A percentile compares a stretch with the other conserved stretches of the same genome.
These are phyloP conservation scores for Barnettozyma salicaria DNA, from an alignment of 805 yeast species.

Conservation along the genomic window DNA sequence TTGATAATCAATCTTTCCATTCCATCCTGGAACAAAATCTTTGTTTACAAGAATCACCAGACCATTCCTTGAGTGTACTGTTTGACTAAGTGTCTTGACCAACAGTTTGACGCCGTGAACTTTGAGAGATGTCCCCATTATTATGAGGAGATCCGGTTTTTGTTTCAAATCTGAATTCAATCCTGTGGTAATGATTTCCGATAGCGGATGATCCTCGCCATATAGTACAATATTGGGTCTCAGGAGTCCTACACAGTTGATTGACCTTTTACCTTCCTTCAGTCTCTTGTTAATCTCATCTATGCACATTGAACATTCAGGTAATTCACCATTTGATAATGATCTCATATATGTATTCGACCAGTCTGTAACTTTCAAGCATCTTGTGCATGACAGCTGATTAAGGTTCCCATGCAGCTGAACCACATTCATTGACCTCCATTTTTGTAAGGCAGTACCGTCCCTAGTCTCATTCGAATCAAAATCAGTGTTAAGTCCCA, in stretches of 20 bases:
- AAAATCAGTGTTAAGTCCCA: slow-evolving; percentile 58
- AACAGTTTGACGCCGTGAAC: slow-evolving; percentile 84
- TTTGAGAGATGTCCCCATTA: slow-evolving; percentile 88
- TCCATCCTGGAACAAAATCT: slow-evolving; percentile 65
- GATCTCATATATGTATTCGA: slow-evolving; percentile 39
- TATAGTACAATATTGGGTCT: slow-evolving; percentile 89
- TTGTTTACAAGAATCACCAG: slow-evolving; percentile 71
- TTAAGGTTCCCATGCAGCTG: slow-evolving; percentile 90
- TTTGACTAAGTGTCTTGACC: slow-evolving; percentile 61
- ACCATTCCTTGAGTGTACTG: slow-evolving; percentile 76
- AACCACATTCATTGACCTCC: slow-evolving; percentile 70
- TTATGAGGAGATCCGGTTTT: slow-evolving; percentile 73
- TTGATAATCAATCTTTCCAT: slow-evolving; percentile 69
- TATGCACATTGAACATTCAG: slow-evolving; percentile 70
- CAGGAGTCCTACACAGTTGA: slow-evolving; percentile 65
- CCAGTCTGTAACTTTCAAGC: slow-evolving; percentile 61
- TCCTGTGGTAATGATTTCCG: slow-evolving; percentile 72
- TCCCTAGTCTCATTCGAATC: slow-evolving; percentile 27
- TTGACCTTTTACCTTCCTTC: slow-evolving; percentile 64
- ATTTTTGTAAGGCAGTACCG: slow-evolving; percentile 28
- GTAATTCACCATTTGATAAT: slow-evolving; percentile 59
- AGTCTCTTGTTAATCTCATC: slow-evolving; percentile 49
- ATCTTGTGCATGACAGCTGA: slow-evolving; percentile 66
- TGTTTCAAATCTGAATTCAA: slow-evolving; percentile 56
- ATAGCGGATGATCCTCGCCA: slow-evolving; percentile 90